Base-by-base conservation (phyloP, 1,284 basidiomycete species). In the Schizopora paradoxa region DNA sequence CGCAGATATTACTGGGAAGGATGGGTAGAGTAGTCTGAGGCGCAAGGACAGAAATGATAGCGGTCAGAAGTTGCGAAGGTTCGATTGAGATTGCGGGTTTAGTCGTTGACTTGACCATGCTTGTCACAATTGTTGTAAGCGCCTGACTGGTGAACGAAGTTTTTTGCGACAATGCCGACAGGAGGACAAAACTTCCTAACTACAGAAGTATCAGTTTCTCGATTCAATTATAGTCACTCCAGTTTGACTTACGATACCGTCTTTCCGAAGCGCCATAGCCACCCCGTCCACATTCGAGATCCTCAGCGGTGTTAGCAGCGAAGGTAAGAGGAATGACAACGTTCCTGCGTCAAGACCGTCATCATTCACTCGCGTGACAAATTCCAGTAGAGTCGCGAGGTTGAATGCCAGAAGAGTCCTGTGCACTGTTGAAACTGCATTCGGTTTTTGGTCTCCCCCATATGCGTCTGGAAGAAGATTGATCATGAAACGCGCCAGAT, bases 371-470 rank as follows among this genome's bases (percentile, higher is more conserved):
- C 74, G 68, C 26, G 79, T 76, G 36, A 96, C 69, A 55, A 88
- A 90, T 41, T 91, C 91, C 21, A 95, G 77, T 36, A 94, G 67
- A 0, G 78, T 79, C 2, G 89, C 82, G 3, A 84, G 77, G 67
- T 92, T 92, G 66, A 98, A 98, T 0, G 82, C 82, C 35, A 93
- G 66, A 10, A 98, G 68, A 0, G 86, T 77, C 31, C 83, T 83
- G 61, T 96, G 85, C 0, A 72, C 64, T 27, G 65, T 64, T 0
- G 63, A 68, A 49, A 72, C 73, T 55, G n/a, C n/a, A n/a, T n/a
- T n/a, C n/a, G n/a, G n/a, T n/a, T n/a, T n/a, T 74, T 46, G 37
- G 23, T 34, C 37, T 6, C 48, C 44, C 5, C 38, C 39, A 10
- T 18, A 22, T 3, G 18, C 7, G 18, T 61, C 62, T 2, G 88